Evolutionary conservation across 2,329 filamentous ascomycete species (phyloP).

Genomic region (Talaromyces sp.): DNA sequence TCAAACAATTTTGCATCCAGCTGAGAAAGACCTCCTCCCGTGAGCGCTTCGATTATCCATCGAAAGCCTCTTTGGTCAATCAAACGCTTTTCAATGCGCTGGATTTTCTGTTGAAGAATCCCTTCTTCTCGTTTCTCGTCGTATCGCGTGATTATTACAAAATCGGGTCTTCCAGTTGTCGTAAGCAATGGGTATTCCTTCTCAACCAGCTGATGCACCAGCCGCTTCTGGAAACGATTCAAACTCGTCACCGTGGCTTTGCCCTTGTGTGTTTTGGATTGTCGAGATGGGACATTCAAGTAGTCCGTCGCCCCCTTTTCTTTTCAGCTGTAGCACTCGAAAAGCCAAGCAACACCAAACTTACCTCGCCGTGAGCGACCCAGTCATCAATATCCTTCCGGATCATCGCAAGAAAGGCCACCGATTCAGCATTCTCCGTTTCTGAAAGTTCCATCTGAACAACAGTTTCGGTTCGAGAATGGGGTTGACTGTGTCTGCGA

Average conservation of each 20-base stretch:
- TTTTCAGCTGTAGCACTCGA: conserved; percentile 3
- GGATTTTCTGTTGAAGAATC: conserved; percentile 24
- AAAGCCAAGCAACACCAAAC: conserved; percentile 1
- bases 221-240: conserved; percentile 57
- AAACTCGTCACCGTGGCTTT: conserved; percentile 28
- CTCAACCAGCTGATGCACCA: conserved; percentile 63
- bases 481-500: conserved; percentile 27
- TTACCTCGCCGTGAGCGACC: conserved; percentile 27
- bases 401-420: conserved; percentile 47
- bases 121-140: conserved; percentile 31
- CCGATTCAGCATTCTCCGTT: conserved; percentile 45
- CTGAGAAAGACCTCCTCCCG: conserved; percentile 35
- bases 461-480: conserved; percentile 27
- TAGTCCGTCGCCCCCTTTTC: conserved; percentile 26
- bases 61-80: conserved; percentile 37
- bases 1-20: conserved; percentile 30
- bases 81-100: conserved; percentile 22
- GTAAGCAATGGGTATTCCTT: conserved; percentile 49
- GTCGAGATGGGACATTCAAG: conserved; percentile 42
- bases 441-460: conserved; percentile 43
- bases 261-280: conserved; percentile 9
- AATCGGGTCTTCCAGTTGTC: conserved; percentile 31
- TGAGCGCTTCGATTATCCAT: conserved; percentile 44
- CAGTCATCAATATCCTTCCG: conserved; percentile 44
- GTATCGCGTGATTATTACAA: conserved; percentile 37